Evolutionary conservation across 805 yeast species (phyloP).

Genomic region (Blastobotrys mokoenaii): DNA sequence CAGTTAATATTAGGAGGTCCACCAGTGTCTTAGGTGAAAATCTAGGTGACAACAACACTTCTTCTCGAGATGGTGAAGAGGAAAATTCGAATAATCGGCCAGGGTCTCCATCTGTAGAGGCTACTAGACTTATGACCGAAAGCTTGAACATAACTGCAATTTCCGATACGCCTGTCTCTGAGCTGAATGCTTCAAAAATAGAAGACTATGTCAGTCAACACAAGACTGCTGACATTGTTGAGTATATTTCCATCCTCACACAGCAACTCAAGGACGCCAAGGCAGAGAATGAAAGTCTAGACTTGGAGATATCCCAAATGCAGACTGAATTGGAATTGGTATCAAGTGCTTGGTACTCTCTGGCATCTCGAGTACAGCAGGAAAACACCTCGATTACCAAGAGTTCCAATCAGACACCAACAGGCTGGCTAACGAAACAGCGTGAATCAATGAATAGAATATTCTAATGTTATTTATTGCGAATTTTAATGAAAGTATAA

Average conservation of each 20-base stretch:
- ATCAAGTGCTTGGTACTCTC: conserved; percentile 24
- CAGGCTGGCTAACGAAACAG: conserved; percentile 23
- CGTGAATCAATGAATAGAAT: conserved; percentile 18
- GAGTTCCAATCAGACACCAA: conserved; percentile 20
- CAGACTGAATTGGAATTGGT: conserved; percentile 17
- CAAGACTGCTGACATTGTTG: too few relatives aligned
- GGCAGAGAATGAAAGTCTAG: too few relatives aligned
- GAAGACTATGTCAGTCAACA: too few relatives aligned
- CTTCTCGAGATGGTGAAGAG: conserved; percentile 2
- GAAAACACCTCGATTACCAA: conserved; percentile 19
- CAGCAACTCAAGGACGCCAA: too few relatives aligned
- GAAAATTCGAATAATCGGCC: conserved; percentile 5
- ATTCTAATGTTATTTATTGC: not conserved
- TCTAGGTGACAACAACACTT: conserved; percentile 2
- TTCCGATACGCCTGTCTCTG: too few relatives aligned
- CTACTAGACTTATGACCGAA: too few relatives aligned
- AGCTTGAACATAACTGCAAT: too few relatives aligned
- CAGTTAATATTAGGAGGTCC: too few relatives aligned
- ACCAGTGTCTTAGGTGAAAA: not conserved
- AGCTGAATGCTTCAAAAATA: too few relatives aligned
- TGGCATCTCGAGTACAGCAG: conserved; percentile 22
- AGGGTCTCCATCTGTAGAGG: not conserved
- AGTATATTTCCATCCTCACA: too few relatives aligned
- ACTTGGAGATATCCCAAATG: conserved; percentile 1
- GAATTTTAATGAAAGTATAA: too few relatives aligned